Evolutionary conservation across 176 grass and related monocot species (phyloP).

Genomic region (Oryza meridionalis): DNA sequence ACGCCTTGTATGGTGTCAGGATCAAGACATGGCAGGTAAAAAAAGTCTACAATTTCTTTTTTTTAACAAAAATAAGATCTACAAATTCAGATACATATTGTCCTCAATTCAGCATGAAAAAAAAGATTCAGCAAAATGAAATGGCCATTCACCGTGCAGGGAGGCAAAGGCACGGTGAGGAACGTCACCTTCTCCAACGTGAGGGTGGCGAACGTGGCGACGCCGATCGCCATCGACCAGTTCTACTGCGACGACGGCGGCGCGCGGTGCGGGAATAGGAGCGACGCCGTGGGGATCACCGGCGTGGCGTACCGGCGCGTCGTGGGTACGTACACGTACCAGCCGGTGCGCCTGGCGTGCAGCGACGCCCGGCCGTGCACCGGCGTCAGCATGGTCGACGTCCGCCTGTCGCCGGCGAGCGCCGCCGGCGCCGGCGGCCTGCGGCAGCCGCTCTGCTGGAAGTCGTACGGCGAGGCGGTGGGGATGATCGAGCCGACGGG

Average conservation of each 20-base stretch:
- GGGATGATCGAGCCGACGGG: conserved; percentile 39
- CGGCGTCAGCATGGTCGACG: conserved; percentile 52
- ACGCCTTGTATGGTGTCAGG: conserved; percentile 69
- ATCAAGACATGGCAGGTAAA: conserved; percentile 89
- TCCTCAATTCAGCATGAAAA: not conserved
- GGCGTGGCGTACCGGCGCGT: conserved; percentile 56
- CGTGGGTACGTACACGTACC: conserved; percentile 61
- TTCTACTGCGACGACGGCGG: conserved; percentile 71
- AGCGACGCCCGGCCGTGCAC: conserved; percentile 71
- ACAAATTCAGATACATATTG: not conserved
- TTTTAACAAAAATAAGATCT: not conserved
- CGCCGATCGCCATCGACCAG: conserved; percentile 73
- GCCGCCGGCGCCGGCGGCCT: not conserved
- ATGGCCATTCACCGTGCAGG: conserved; percentile 32
- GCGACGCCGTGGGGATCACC: conserved; percentile 58
- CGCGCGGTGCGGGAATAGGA: conserved; percentile 59
- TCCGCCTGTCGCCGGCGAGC: conserved; percentile 44
- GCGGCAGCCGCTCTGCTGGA: conserved; percentile 59
- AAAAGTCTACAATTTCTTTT: not conserved
- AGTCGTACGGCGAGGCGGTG: conserved; percentile 54
- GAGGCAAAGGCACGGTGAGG: conserved; percentile 67
- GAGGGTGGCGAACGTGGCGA: conserved; percentile 59
- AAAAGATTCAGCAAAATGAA: not conserved
- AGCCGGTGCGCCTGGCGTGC: conserved; percentile 67
- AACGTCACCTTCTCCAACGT: conserved; percentile 78